phyloP scores from a whole-genome alignment of 805 yeast genomes.

The Ogataea nonfermentans region DNA sequence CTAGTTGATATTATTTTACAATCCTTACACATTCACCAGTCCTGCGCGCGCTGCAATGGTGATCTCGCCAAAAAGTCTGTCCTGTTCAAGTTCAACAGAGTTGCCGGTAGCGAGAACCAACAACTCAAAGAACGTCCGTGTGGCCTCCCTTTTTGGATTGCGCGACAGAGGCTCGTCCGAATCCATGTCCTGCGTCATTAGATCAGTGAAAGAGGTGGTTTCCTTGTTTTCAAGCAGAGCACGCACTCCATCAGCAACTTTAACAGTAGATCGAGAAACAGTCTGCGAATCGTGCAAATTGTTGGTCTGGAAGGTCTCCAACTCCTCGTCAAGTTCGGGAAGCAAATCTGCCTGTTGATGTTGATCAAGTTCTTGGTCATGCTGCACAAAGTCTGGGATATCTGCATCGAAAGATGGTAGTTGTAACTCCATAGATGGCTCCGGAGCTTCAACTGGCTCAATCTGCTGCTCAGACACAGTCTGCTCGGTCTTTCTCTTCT shows the following conservation, averaged over 20 bases:
- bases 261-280: constrained; percentile 48
- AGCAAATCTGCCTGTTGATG: constrained; percentile 14
- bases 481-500: constrained; percentile 18
- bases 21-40: constrained; percentile 1
- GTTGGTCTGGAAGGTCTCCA: constrained; percentile 19
- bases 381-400: constrained; percentile 21
- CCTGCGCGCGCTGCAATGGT: constrained; percentile 33
- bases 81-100: constrained; percentile 63
- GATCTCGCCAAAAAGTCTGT: constrained; percentile 58
- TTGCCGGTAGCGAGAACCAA: constrained; percentile 78
- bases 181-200: constrained; percentile 40
- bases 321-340: constrained; percentile 27
- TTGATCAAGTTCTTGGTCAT: constrained; percentile 17
- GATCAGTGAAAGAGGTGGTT: constrained; percentile 35
- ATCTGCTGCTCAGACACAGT: not conserved
- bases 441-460: constrained; percentile 2
- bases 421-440: constrained; percentile 21
- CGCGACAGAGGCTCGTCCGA: constrained; percentile 35
- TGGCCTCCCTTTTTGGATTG: constrained; percentile 55
- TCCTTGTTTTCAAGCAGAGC: constrained; percentile 26
- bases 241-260: constrained; percentile 50
- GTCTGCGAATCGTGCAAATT: constrained; percentile 24
- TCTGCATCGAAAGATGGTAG: constrained; percentile 21
- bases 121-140: constrained; percentile 76
- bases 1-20: not conserved